Conservation (phyloP, 257 asterid species). For the Dorcoceras hygrometricum region DNA sequence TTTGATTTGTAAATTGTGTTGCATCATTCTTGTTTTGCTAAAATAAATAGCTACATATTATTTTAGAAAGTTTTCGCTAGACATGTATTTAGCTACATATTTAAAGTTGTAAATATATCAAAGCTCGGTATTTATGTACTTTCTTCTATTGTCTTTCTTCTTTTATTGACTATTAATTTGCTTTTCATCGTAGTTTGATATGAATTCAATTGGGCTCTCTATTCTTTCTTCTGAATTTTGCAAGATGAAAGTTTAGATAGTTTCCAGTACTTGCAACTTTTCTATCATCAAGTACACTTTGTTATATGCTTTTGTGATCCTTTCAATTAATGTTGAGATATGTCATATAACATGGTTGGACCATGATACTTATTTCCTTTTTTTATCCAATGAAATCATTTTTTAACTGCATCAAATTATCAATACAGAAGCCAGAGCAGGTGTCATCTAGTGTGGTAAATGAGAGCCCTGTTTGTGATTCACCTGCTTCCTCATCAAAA, state of each 20-base stretch:
- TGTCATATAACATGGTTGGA: constrained; percentile 9
- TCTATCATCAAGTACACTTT: neutral
- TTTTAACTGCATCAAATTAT: constrained; percentile 21
- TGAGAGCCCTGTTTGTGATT: constrained; percentile 63
- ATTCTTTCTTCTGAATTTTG: too few relatives aligned
- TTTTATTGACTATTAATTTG: neutral
- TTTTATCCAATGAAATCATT: neutral
- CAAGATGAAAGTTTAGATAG: neutral
- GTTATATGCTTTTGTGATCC: neutral
- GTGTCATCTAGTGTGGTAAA: constrained; percentile 41
- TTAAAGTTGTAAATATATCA: neutral
- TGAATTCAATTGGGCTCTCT: neutral
- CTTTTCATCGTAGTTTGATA: too few relatives aligned
- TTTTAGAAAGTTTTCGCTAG: neutral
- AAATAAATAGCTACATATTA: neutral
- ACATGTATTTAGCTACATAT: neutral
- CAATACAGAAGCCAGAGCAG: constrained; percentile 66
- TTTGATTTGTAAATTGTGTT: neutral
- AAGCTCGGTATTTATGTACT: neutral
- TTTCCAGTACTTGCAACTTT: neutral
- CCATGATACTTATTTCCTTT: constrained; percentile 6
- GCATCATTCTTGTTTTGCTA: neutral
- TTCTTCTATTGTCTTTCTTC: neutral
- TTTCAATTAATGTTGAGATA: constrained; percentile 3
- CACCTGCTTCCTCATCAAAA: constrained; percentile 66